Base-by-base conservation (phyloP, 768 basidiomycete genomes). In the Trichaptum fuscoviolaceum region DNA sequence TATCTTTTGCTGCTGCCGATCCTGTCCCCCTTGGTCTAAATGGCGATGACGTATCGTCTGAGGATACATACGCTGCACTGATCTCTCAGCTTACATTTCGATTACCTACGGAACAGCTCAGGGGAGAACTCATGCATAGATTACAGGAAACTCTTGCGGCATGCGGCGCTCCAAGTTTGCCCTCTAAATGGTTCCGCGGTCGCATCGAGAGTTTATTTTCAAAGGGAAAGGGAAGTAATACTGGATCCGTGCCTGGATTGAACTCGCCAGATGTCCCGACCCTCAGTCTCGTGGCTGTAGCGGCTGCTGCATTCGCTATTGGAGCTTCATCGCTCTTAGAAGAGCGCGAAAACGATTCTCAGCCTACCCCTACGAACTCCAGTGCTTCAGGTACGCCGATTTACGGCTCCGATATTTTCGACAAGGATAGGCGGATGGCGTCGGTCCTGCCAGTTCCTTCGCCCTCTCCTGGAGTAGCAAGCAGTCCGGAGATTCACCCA, bases 271-370 rank as follows among this genome's bases (percentile, higher is more conserved):
- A 73, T 52, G 42, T 52, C n/a, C 76, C 77, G n/a, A 77, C 77
- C 25, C 70, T 79, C 63, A 84, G 69, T 75, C 84, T 90, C 71
- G 91, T 90, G 68, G 84, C 87, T 0, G 79, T 83, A 1, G 80
- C 84, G 58, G 83, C 84, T 62, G 85, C 84, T 0, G 79, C 83
- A 1, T 81, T 90, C 52, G 88, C 89, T 1, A 72, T 90, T 64
- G 90, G 87, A 30, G 82, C 83, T 59, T 52, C 15, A 52, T 52
- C 69, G 66, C 35, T 65, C 64, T 20, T 66, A 65, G 58, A 58
- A 10, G 62, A 58, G 20, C 60, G 35, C 35, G 64, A 66, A 36
- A 64, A 67, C 69, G 18, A 30, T 58, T 52, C 7, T 3, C 42
- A 20, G 20, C 42, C 42, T 52, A 15, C 42, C 20, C 20, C 42